Evolutionary conservation across 257 asterid genomes (phyloP).

Genomic region (Petunia secreta): DNA sequence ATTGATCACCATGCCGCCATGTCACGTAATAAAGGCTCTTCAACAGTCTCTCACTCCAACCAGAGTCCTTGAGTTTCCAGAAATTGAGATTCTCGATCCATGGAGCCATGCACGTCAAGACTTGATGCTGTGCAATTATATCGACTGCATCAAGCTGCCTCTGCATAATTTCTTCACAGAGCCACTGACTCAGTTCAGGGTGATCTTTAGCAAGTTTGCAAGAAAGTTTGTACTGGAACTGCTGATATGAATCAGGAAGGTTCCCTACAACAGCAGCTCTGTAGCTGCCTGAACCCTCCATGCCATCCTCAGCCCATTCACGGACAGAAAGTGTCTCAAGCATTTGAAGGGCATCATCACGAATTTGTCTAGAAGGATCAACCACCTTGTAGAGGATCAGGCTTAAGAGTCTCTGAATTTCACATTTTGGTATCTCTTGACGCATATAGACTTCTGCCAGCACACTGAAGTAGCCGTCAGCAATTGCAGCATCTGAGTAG

Average conservation of each 20-base stretch:
- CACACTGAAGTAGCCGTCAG: constrained; percentile 99
- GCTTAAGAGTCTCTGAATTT: constrained; percentile 93
- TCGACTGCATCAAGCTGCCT: constrained; percentile 99
- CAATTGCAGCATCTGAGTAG: constrained; percentile 95
- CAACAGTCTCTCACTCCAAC: constrained; percentile 94
- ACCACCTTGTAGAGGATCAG: constrained; percentile 98
- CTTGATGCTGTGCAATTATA: constrained; percentile 99
- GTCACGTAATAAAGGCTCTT: constrained; percentile 96
- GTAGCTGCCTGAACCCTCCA: constrained; percentile 82
- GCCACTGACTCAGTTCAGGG: constrained; percentile 96
- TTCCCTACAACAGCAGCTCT: constrained; percentile 99
- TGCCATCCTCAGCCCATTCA: constrained; percentile 99
- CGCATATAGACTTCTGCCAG: constrained; percentile 99
- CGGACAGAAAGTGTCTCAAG: constrained; percentile 97
- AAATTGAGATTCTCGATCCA: constrained; percentile 99
- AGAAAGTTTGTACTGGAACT: constrained; percentile 96
- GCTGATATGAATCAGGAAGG: constrained; percentile 99
- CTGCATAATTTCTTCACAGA: constrained; percentile 98
- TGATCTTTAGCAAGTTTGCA: constrained; percentile 99
- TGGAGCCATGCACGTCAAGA: constrained; percentile 99
- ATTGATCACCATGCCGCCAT: constrained; percentile 98
- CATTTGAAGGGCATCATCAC: constrained; percentile 99
- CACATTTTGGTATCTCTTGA: constrained; percentile 97
- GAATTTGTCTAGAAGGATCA: constrained; percentile 98
- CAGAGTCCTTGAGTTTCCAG: constrained; percentile 97